Conservation (phyloP, 148 eudicot genomes). For the Rhododendron ferrugineum region DNA sequence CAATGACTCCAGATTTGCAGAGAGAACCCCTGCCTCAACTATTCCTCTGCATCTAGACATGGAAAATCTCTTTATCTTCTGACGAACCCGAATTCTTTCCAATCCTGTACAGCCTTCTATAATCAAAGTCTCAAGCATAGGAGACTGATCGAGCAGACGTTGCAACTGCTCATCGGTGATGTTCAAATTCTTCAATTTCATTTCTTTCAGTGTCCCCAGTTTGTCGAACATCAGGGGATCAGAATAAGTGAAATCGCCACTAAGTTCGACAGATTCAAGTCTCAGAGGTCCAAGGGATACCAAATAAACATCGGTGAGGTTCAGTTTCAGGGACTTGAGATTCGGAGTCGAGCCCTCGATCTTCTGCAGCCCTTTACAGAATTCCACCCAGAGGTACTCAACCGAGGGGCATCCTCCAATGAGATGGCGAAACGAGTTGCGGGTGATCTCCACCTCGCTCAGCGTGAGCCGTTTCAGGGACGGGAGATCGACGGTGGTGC, state of each 20-base stretch:
- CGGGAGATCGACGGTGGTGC: background rate
- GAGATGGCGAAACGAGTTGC: background rate
- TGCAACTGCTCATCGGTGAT: background rate
- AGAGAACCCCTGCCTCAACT: background rate
- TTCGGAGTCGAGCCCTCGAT: background rate
- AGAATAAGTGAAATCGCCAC: background rate
- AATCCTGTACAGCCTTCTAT: background rate
- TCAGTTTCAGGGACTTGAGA: background rate
- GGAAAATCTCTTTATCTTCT: background rate
- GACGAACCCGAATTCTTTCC: background rate
- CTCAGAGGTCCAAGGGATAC: background rate
- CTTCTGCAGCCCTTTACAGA: background rate
- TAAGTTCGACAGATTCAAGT: background rate
- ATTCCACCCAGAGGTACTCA: background rate
- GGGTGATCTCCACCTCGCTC: background rate
- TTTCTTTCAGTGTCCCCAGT: background rate
- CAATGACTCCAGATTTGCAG: background rate
- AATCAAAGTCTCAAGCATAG: background rate
- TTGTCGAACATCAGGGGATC: rapidly evolving
- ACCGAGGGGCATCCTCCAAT: background rate
- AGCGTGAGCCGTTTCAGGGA: background rate
- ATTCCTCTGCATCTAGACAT: background rate
- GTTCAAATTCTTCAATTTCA: background rate
- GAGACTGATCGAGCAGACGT: background rate
- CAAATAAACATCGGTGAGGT: background rate